A percentile compares a stretch with the other conserved stretches of the same genome.
Conservation (phyloP, 2,329 filamentous ascomycete genomes). For the Trematosphaeria pertusa region DNA sequence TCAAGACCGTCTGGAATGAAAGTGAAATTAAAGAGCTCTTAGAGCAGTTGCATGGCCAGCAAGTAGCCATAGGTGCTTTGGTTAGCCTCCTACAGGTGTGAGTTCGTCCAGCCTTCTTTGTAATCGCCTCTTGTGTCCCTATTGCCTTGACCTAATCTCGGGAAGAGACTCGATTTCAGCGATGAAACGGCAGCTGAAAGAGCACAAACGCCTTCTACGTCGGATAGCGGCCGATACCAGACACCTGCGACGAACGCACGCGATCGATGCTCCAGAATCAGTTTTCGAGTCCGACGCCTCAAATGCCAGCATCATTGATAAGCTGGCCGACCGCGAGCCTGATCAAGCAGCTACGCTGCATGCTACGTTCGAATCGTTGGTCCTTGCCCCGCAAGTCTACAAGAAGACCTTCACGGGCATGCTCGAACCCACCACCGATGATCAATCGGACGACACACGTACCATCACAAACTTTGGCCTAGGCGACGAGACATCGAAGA, state of each 20-base stretch:
- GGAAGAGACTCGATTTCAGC: conserved; percentile 13
- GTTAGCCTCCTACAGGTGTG: conserved; percentile 21
- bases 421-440: background rate
- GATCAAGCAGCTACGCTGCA: background rate
- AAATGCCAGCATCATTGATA: conserved; percentile 7
- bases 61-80: conserved; percentile 19
- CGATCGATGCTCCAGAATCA: conserved; percentile 19
- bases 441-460: background rate
- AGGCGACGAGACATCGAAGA: too few relatives aligned
- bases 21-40: conserved; percentile 23
- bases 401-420: background rate
- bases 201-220: conserved; percentile 9
- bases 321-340: background rate
- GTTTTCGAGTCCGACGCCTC: conserved; percentile 12
- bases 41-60: conserved; percentile 23
- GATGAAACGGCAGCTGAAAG: conserved; percentile 4
- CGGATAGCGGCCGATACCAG: conserved; percentile 13
- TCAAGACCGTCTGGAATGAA: conserved; percentile 30
- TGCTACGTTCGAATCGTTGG: background rate
- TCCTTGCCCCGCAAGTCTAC: background rate
- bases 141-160: too few relatives aligned
- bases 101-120: conserved; percentile 11
- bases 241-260: conserved; percentile 11
- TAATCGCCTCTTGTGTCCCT: background rate
- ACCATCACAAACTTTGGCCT: background rate